phyloP scores from a whole-genome alignment of 1,284 basidiomycete species.

The Trametes pubescens region DNA sequence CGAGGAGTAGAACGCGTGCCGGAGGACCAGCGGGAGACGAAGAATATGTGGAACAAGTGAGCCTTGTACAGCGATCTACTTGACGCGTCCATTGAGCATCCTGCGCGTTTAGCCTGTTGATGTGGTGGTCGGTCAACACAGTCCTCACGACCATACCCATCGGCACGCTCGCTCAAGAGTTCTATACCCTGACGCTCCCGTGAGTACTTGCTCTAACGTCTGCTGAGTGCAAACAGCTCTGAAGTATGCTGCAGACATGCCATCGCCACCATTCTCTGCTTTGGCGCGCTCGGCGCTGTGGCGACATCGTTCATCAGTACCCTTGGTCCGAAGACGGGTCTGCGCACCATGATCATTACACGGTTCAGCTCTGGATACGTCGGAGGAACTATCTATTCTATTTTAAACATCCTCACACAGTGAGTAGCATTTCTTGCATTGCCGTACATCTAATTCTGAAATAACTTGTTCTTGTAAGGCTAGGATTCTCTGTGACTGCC shows the following conservation, averaged over 20 bases:
- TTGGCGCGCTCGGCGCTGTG: slow-evolving; percentile 51
- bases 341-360: slow-evolving; percentile 67
- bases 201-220: slow-evolving; percentile 30
- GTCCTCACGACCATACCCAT: slow-evolving; percentile 65
- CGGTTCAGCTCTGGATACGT: slow-evolving; percentile 65
- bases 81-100: background rate
- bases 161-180: slow-evolving; percentile 61
- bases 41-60: slow-evolving; percentile 60
- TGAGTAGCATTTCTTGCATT: slow-evolving; percentile 34
- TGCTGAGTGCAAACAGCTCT: slow-evolving; percentile 5
- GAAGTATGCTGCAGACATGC: slow-evolving; percentile 46
- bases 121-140: slow-evolving; percentile 62
- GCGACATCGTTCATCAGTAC: slow-evolving; percentile 61
- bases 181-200: slow-evolving; percentile 60
- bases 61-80: slow-evolving; percentile 18
- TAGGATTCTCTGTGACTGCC: slow-evolving; percentile 55
- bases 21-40: slow-evolving; percentile 54
- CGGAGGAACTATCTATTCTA: slow-evolving; percentile 61
- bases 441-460: background rate
- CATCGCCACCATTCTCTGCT: slow-evolving; percentile 53
- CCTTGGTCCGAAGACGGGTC: slow-evolving; percentile 67
- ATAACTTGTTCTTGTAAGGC: slow-evolving; percentile 37
- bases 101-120: slow-evolving; percentile 46
- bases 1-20: slow-evolving; percentile 60
- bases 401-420: slow-evolving; percentile 67